Evolutionary conservation across 208 protist species (phyloP), one percentile per base, ranked within the genome.

Genomic region (Ichthyophonus hoferi): DNA sequence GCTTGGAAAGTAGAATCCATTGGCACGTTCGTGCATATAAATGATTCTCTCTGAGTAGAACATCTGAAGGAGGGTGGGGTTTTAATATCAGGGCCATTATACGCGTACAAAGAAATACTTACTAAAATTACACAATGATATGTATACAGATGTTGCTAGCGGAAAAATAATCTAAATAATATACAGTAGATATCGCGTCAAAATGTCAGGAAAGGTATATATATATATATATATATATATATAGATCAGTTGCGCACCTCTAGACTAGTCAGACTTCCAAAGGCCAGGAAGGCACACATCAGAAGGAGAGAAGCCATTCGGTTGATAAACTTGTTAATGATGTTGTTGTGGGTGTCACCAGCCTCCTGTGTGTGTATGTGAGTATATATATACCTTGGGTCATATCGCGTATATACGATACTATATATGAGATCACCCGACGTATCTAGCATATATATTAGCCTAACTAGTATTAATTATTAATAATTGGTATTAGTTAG

Each of bases 221-320:
- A n/a, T n/a, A n/a, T n/a, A n/a, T n/a, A n/a, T n/a, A n/a, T n/a
- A n/a, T n/a, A n/a, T n/a, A n/a, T n/a, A n/a, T n/a, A n/a, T n/a
- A 67, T 67, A n/a, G 14, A 67, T 24, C 24, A 67, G 14, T n/a
- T 67, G 24, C 50, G 7, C 50, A 90, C 1, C 81, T 91, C 89
- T 2, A 91, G 79, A n/a, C 83, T 83, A 7, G 35, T 85, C 39
- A 91, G 58, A 12, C 24, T 42, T 2, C 89, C 89, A 42, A 91
- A 91, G 1, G 84, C 83, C 3, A 91, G 79, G 43, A 91, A 89
- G 1, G 89, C 83, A 50, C 58, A 89, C 34, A 91, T 89, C 12
- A 91, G 33, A 3, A 91, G 42, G 24, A 91, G 40, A 33, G 89
- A n/a, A 34, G n/a, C 81, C 81, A 85, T 85, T 40, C 81, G 24